Conservation (phyloP, 1,284 basidiomycete genomes). For the Cystobasidiaceae sp. region DNA sequence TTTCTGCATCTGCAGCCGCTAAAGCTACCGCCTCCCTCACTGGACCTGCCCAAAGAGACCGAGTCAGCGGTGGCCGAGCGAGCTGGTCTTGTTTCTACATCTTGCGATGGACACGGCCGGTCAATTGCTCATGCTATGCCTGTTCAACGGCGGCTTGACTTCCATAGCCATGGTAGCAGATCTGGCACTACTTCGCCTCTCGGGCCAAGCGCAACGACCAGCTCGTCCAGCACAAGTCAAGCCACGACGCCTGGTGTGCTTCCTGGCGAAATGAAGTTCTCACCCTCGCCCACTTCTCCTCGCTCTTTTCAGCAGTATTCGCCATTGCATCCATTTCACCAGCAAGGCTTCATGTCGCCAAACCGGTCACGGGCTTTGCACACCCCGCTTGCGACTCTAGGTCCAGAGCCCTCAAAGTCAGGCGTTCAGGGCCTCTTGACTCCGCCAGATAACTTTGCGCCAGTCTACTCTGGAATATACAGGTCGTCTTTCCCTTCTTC, state of each 20-base stretch:
- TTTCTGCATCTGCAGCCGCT: conserved; percentile 6
- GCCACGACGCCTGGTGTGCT: conserved; percentile 1
- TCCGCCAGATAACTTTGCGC: conserved; percentile 51
- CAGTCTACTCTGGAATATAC: conserved; percentile 52
- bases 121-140: not conserved
- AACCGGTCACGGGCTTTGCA: not conserved
- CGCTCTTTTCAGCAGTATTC: conserved; percentile 7
- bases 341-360: conserved; percentile 10
- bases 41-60: conserved; percentile 1
- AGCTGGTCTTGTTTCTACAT: not conserved
- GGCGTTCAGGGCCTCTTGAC: not conserved
- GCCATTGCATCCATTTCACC: conserved; percentile 9
- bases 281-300: not conserved
- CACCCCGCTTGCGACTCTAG: not conserved
- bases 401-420: not conserved
- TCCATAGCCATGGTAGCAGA: not conserved
- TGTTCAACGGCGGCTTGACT: not conserved
- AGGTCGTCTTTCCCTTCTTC: conserved; percentile 53
- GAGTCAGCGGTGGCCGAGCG: not conserved
- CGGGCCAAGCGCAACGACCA: not conserved
- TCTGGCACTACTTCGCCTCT: not conserved
- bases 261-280: not conserved
- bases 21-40: conserved; percentile 14
- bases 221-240: conserved; percentile 2
- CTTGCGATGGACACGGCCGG: not conserved